Base-by-base conservation (phyloP, 2,329 filamentous ascomycete species). In the Penicillium decumbens region DNA sequence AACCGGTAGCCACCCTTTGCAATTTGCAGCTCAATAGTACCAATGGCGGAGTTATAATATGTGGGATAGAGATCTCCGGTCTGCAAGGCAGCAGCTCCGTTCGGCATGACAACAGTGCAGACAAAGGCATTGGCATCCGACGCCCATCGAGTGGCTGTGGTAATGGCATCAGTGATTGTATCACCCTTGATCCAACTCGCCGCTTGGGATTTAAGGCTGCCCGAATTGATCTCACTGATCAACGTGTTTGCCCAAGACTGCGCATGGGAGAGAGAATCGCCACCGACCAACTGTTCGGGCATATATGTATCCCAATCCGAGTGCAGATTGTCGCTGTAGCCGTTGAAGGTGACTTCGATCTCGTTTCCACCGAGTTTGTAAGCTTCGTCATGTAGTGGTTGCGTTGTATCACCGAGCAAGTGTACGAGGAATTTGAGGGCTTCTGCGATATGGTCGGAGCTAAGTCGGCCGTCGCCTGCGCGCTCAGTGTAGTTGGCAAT, bases 241-340 rank as follows among this genome's bases (percentile, higher is more conserved):
- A 62, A 27, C 5, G 48, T 54, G 3, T 49, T 51, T 1, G 63
- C 63, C 55, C 57, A 66, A 12, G 51, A 41, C 43, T 59, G 40
- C 4, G 62, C 63, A 15, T 60, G 54, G 0, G 59, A 47, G 66
- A 68, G 73, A 66, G 62, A 80, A 7, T 43, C 70, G 33, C 73
- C 80, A 2, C 83, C 83, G 1, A 85, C 72, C 60, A 80, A 70
- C 62, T 83, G 80, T 69, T 87, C 83, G 0, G 81, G 77, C 54
- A 89, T 88, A 57, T 78, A 80, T 45, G 79, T 81, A 63, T 89
- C 87, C 86, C 86, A 89, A 13, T 88, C 80, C 50, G 84, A 78
- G 62, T 89, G 87, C 37, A 89, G 75, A 63, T 89, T 89, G 47
- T 80, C 76, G 25, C 73, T 67, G 27, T 68, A 65, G 3, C 76